Base-by-base conservation (phyloP, 495 filamentous ascomycete species). In the Pyronema domesticum region DNA sequence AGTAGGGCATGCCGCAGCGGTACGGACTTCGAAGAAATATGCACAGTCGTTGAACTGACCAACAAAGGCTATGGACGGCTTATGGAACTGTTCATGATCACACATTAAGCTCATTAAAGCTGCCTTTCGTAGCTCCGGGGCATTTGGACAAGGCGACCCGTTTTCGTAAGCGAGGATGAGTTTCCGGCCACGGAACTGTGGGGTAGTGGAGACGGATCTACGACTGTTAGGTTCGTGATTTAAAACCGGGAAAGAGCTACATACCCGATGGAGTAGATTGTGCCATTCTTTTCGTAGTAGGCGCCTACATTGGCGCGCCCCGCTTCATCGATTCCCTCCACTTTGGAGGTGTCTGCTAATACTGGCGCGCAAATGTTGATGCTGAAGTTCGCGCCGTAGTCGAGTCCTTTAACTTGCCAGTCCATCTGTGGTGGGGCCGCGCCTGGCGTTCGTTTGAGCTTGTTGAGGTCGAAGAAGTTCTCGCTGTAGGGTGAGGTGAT, bases 11-110 rank as follows among this genome's bases (percentile, higher is more conserved):
- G 88, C 89, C 39, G 86, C 80, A 45, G 76, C 75, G 45, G 86
- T 87, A 54, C 89, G 85, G n/a, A 88, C 78, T 67, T 95, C 88
- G 70, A 99, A 99, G 67, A 93, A 84, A 69, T 95, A 99, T n/a
- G 85, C 77, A 72, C 93, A 99, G 62, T 95, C 86, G 5, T 78
- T 78, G 68, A 82, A 81, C 17, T 82, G 77, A 54, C 84, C 86
- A 48, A 96, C 80, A 66, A 94, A 99, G 4, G 80, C 65, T 11
- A 80, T 77, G 13, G 82, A 76, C 7, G 79, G 74, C 6, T 70
- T 67, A 1, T 73, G 68, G 7, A 72, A 65, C 15, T 74, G 71
- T 55, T 94, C 86, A 47, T 78, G 78, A 60, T 95, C 89, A 70
- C 93, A 96, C 63, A 89, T 82, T 68, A 96, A 85, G 34, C 85